phyloP scores from a whole-genome alignment of 2,329 filamentous ascomycete genomes.

The Acephala macrosclerotiorum region DNA sequence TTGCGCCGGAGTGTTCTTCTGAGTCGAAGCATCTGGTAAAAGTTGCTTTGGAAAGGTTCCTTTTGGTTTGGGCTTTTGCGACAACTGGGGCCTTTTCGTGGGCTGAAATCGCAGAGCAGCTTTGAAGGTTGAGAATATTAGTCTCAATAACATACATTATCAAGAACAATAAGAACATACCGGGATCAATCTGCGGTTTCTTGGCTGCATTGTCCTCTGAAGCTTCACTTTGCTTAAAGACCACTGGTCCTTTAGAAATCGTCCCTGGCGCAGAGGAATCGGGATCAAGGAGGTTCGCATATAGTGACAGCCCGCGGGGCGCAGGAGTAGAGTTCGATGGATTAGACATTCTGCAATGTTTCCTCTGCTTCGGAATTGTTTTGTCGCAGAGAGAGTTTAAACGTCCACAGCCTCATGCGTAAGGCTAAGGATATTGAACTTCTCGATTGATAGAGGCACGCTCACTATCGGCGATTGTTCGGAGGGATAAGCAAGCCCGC shows the following conservation, averaged over 20 bases:
- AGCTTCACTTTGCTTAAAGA: slow-evolving; percentile 64
- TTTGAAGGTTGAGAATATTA: slow-evolving; percentile 43
- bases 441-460: neutral
- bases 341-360: slow-evolving; percentile 40
- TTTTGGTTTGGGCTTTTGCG: slow-evolving; percentile 68
- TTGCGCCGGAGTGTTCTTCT: slow-evolving; percentile 41
- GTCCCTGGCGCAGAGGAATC: slow-evolving; percentile 62
- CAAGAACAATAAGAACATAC: slow-evolving; percentile 49
- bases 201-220: slow-evolving; percentile 58
- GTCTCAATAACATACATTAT: neutral
- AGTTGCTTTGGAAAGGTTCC: slow-evolving; percentile 60
- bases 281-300: slow-evolving; percentile 80
- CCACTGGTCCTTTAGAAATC: slow-evolving; percentile 79
- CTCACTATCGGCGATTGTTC: neutral
- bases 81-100: slow-evolving; percentile 77
- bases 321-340: slow-evolving; percentile 34
- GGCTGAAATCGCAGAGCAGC: slow-evolving; percentile 85
- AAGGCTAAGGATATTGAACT: slow-evolving; percentile 24
- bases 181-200: slow-evolving; percentile 65
- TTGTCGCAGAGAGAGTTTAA: neutral
- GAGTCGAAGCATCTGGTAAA: slow-evolving; percentile 35
- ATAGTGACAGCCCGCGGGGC: slow-evolving; percentile 71
- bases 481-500: slow-evolving; percentile 11
- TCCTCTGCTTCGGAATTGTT: neutral
- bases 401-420: slow-evolving; percentile 31